These are phyloP conservation scores for Trichoderma erinaceum DNA, from an alignment of 495 filamentous ascomycete species.

Conservation along the genomic window DNA sequence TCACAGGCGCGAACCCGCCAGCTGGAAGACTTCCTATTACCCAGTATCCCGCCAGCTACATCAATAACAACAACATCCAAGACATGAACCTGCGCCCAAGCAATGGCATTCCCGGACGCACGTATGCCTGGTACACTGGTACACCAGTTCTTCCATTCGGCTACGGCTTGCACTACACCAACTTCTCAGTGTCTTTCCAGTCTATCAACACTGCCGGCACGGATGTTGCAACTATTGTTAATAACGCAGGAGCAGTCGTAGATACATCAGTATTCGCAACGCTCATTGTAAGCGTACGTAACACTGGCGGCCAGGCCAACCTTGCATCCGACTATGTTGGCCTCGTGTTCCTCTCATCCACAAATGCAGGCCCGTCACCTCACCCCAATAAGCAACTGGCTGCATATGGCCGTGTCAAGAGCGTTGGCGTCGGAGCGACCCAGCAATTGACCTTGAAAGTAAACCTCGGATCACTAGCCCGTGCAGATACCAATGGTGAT, in stretches of 20 bases:
- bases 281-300: conserved; percentile 33
- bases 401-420: conserved; percentile 49
- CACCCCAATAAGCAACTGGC: conserved; percentile 60
- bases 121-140: conserved; percentile 40
- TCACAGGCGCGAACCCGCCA: conserved; percentile 47
- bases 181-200: conserved; percentile 45
- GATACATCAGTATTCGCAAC: conserved; percentile 42
- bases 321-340: conserved; percentile 53
- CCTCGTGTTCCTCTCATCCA: conserved; percentile 47
- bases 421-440: conserved; percentile 35
- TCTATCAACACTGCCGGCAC: conserved; percentile 31
- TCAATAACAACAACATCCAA: conserved; percentile 32
- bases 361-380: conserved; percentile 51
- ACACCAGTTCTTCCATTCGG: conserved; percentile 42
- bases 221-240: conserved; percentile 27
- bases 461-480: conserved; percentile 52
- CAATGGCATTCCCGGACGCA: conserved; percentile 34
- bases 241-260: conserved; percentile 27
- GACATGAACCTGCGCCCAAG: conserved; percentile 39
- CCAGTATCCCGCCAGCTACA: conserved; percentile 40
- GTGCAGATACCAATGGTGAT: conserved; percentile 54
- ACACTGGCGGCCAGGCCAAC: conserved; percentile 42
- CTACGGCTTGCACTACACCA: conserved; percentile 44
- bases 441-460: conserved; percentile 40
- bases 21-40: conserved; percentile 59